phyloP scores from a whole-genome alignment of 305 asterid genomes.

The Fraxinus albicans region DNA sequence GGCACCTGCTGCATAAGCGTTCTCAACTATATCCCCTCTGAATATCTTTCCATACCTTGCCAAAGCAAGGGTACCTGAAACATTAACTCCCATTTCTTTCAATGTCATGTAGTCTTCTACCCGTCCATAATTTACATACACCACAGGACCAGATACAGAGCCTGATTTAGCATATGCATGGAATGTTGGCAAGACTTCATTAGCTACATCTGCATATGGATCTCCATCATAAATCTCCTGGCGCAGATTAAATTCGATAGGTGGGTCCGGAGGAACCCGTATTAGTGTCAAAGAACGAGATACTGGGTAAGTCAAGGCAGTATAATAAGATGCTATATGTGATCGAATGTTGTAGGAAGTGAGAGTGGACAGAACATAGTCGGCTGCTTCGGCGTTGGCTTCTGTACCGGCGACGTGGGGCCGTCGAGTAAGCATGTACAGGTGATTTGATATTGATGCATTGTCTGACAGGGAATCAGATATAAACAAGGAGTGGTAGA shows the following conservation, averaged over 20 bases:
- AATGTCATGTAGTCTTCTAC: slow-evolving; percentile 55
- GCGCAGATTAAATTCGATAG: slow-evolving; percentile 46
- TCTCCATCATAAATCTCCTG: slow-evolving; percentile 66
- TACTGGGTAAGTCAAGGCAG: slow-evolving; percentile 60
- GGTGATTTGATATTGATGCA: slow-evolving; percentile 63
- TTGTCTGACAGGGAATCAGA: slow-evolving; percentile 51
- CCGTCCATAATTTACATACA: slow-evolving; percentile 73
- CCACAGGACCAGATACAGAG: slow-evolving; percentile 56
- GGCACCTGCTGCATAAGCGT: slow-evolving; percentile 71
- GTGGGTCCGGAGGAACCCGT: slow-evolving; percentile 34
- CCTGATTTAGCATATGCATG: slow-evolving; percentile 82
- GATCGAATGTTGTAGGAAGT: slow-evolving; percentile 47
- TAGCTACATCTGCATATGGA: slow-evolving; percentile 56
- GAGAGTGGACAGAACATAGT: slow-evolving; percentile 65
- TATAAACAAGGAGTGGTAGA: slow-evolving; percentile 62
- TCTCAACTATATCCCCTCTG: slow-evolving; percentile 80
- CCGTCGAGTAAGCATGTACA: slow-evolving; percentile 57
- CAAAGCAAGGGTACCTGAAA: slow-evolving; percentile 52
- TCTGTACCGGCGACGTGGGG: slow-evolving; percentile 80
- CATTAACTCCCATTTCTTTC: slow-evolving; percentile 58
- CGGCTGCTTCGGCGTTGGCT: slow-evolving; percentile 78
- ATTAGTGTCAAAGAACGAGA: slow-evolving; percentile 56
- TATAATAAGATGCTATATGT: slow-evolving; percentile 51
- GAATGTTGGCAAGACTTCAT: slow-evolving; percentile 56
- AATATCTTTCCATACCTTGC: slow-evolving; percentile 72